Base-by-base conservation (phyloP, 176 grass and related monocot species). In the Lolium multiflorum region DNA sequence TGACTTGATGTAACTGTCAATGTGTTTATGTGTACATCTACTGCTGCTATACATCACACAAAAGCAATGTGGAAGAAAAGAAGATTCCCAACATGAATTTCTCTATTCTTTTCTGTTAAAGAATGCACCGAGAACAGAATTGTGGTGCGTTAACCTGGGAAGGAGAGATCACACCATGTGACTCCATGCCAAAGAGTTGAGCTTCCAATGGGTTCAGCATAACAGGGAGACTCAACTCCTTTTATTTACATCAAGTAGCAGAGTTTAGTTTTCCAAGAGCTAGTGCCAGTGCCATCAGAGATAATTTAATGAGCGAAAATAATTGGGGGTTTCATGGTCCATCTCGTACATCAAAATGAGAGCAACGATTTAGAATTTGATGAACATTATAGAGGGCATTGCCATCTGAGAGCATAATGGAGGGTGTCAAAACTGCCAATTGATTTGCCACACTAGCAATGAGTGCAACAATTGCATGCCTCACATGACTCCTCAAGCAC, bases 391-490 rank as follows among this genome's bases (percentile, higher is more conserved):
- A 83, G 25, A 49, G 66, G 17, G 54, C 16, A 17, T 12, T 7
- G 54, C 54, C 54, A 56, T 56, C 54, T 18, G 54, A 56, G 17
- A 44, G 74, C 44, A 79, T 79, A 37, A 66, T 83, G 74, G 73
- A 50, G 56, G 17, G 5, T 54, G 51, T 6, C 54, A 20, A 56
- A 20, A 56, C 54, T 9, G 22, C 3, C 86, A 88, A 74, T 59
- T 21, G 58, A 38, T 72, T 17, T 63, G 15, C 39, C 41, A 25
- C 60, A 68, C 58, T 4, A 37, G 74, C 78, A 88, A 92, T 89
- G 78, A 86, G 55, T 77, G 60, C 51, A 76, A 77, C 74, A 60
- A 89, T 83, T 62, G 90, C 72, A 54, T 31, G 82, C 89, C 51
- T 35, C 69, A 25, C 41, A 70, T 16, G 22, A 20, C 60, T 75